Base-by-base conservation (phyloP, 164 flowering plant species). In the Umbilicus rupestris region DNA sequence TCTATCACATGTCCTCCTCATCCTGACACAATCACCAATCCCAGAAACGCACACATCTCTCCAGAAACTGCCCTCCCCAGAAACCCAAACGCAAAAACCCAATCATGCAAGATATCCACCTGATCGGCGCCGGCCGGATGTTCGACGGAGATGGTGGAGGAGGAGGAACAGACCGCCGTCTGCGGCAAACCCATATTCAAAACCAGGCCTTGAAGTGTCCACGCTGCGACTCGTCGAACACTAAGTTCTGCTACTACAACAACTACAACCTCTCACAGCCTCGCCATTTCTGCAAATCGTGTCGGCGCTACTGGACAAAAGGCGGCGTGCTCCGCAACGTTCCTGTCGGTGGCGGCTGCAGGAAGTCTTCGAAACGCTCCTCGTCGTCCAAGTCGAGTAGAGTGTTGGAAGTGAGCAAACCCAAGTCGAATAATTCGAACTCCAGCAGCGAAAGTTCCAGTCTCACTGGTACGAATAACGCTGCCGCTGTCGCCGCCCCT, bases 241-340 rank as follows among this genome's bases (percentile, higher is more conserved):
- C 95, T 33, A 88, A 88, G 64, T 88, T 88, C 81, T 88, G 95
- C 69, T 88, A 88, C 81, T 88, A 85, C 83, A 88, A 88, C 81
- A 88, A 88, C 77, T 88, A 86, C 75, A 88, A 88, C 75, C 88
- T 85, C 71, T 88, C 95, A 6, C 95, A 88, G 79, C 95, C 95
- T 3, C 91, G 95, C 28, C 91, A 88, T 74, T 88, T 88, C 81
- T 88, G 95, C 77, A 86, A 85, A 78, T 69, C 70, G 77, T 88
- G 95, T 67, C 83, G 91, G 11, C 81, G 95, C 7, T 88, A 88
- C 83, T 88, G 95, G 95, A 88, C 95, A 49, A 89, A 85, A 70
- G 96, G 96, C 50, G 96, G 96, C 70, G 90, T 89, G 68, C 88
- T 89, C 42, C 85, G 95, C 19, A 88, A 88, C 80, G 95, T 88